Percentiles rank a stretch among this genome's conserved stretches.
phyloP scores from a whole-genome alignment of 805 yeast genomes.

The Wickerhamiella parazyma region DNA sequence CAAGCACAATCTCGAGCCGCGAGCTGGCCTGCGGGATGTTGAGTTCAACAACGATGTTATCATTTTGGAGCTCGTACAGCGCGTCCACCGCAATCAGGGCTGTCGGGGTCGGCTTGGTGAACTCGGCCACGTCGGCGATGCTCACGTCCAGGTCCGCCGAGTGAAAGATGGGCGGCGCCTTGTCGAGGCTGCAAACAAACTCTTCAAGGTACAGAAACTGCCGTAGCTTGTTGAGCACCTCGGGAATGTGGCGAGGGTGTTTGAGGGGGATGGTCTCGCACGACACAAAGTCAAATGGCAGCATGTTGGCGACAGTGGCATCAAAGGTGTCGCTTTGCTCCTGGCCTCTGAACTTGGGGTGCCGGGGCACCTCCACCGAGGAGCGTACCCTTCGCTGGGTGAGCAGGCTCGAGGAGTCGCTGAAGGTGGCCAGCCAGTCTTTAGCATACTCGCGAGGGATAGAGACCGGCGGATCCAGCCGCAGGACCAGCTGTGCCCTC shows the following conservation, averaged over 20 bases:
- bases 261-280: slow-evolving; percentile 21
- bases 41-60: background rate
- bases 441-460: slow-evolving; percentile 16
- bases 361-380: slow-evolving; percentile 11
- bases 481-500: slow-evolving; percentile 23
- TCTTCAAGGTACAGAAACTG: slow-evolving; percentile 12
- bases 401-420: slow-evolving; percentile 6
- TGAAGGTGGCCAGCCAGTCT: slow-evolving; percentile 11
- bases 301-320: slow-evolving; percentile 18
- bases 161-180: slow-evolving; percentile 12
- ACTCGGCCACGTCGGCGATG: slow-evolving; percentile 19
- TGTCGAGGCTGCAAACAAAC: slow-evolving; percentile 13
- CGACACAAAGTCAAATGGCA: slow-evolving; percentile 19
- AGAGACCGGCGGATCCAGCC: slow-evolving; percentile 26
- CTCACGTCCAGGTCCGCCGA: slow-evolving; percentile 15
- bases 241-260: slow-evolving; percentile 22
- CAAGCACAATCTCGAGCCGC: background rate
- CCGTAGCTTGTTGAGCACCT: slow-evolving; percentile 17
- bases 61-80: background rate
- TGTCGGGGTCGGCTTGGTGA: slow-evolving; percentile 16
- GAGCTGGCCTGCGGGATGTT: slow-evolving; percentile 5
- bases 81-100: slow-evolving; percentile 10
- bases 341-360: slow-evolving; percentile 14
- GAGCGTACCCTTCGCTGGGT: slow-evolving; percentile 11
- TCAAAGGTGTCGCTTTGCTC: slow-evolving; percentile 15